phyloP scores from a whole-genome alignment of 2,329 filamentous ascomycete species.

The Paracamarosporium sp. region DNA sequence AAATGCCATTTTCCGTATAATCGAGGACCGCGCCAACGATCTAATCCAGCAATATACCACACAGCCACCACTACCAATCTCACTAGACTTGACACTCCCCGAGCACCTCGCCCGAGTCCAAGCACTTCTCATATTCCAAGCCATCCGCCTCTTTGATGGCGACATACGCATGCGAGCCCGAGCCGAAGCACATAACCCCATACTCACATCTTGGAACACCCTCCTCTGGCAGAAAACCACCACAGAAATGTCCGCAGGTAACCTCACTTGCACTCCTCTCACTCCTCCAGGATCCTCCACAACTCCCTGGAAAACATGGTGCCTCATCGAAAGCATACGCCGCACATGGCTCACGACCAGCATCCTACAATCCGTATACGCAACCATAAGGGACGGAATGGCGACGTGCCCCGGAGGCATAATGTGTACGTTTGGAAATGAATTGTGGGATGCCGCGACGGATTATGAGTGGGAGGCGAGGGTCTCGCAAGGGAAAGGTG shows the following conservation, averaged over 20 bases:
- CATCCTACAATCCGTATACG: background rate
- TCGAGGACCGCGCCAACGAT: background rate
- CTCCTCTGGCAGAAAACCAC: background rate
- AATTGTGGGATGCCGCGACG: background rate
- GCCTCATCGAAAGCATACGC: constrained; percentile 1
- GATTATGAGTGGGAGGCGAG: background rate
- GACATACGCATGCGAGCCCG: constrained; percentile 11
- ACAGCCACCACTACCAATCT: background rate
- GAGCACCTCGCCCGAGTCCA: constrained; percentile 8
- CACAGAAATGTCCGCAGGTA: background rate
- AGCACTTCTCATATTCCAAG: constrained; percentile 8
- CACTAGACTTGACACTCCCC: background rate
- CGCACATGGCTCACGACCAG: background rate
- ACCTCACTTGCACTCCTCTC: background rate
- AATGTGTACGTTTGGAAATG: background rate
- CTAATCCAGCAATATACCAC: background rate
- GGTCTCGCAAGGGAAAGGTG: background rate
- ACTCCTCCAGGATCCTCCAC: no score
- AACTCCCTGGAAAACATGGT: background rate
- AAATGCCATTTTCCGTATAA: background rate
- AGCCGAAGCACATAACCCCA: background rate
- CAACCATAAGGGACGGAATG: background rate
- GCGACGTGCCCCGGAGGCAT: background rate
- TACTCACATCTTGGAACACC: background rate
- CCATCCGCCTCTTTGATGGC: constrained; percentile 10